Conservation (phyloP, 768 basidiomycete genomes). For the Serendipita sp. region DNA sequence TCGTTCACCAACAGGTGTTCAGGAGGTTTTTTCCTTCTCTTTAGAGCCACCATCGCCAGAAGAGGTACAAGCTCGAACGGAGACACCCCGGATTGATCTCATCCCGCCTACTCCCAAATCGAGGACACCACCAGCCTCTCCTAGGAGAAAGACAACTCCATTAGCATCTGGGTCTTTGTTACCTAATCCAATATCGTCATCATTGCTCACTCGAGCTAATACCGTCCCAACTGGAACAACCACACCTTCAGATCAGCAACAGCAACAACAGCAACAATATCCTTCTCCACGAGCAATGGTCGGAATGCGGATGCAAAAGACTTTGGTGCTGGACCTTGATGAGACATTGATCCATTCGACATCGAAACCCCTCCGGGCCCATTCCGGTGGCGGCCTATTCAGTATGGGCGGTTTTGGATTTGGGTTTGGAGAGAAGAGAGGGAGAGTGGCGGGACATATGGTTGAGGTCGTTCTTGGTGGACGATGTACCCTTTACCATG, state of each 20-base stretch:
- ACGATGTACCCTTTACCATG: constrained; percentile 84
- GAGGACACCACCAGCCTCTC: background rate
- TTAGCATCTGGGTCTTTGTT: background rate
- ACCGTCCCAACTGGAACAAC: constrained; percentile 14
- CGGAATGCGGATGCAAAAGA: constrained; percentile 71
- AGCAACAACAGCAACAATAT: constrained; percentile 24
- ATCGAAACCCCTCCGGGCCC: constrained; percentile 43
- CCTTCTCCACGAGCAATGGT: constrained; percentile 41
- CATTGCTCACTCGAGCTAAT: background rate
- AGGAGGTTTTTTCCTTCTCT: constrained; percentile 18
- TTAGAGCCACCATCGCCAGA: constrained; percentile 14
- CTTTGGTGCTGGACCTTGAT: constrained; percentile 91
- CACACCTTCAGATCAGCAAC: constrained; percentile 30
- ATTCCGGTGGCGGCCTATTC: constrained; percentile 33
- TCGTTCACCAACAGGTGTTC: constrained; percentile 12
- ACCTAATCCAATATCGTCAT: constrained; percentile 7
- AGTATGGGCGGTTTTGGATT: constrained; percentile 39
- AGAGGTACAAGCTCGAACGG: constrained; percentile 8
- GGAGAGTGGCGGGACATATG: constrained; percentile 63
- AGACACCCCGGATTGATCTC: constrained; percentile 5
- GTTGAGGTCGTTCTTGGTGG: constrained; percentile 89
- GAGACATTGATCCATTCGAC: constrained; percentile 98
- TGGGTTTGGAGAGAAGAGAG: constrained; percentile 34
- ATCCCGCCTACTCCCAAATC: background rate
- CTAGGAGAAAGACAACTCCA: constrained; percentile 1